These are phyloP conservation scores for Aegilops umbellulata DNA, from an alignment of 176 grass and related monocot genomes.

Conservation along the genomic window DNA sequence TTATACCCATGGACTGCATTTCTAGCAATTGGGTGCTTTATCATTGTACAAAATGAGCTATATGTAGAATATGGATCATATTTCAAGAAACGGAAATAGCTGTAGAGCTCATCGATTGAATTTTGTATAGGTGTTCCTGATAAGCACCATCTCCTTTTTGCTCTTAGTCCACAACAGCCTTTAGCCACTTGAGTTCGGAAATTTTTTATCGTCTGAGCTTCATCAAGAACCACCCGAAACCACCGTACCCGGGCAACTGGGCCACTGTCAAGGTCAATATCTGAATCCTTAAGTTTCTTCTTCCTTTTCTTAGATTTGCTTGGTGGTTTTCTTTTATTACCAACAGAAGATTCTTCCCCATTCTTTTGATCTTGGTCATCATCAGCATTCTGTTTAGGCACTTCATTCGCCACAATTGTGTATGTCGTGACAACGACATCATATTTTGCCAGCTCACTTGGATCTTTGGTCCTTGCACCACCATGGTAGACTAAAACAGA, in stretches of 20 bases:
- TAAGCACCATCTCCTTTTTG: conserved; percentile 97
- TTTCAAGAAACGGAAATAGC: conserved; percentile 98
- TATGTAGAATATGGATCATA: conserved; percentile 84
- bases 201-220: conserved; percentile 99
- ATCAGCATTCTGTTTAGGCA: conserved; percentile 84
- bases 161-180: conserved; percentile 91
- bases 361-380: conserved; percentile 74
- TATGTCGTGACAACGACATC: conserved; percentile 97
- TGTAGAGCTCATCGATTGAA: conserved; percentile 93
- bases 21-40: conserved; percentile 89
- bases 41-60: conserved; percentile 75
- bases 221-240: conserved; percentile 97
- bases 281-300: conserved; percentile 61
- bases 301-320: conserved; percentile 72
- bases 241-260: conserved; percentile 88
- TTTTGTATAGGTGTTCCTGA: conserved; percentile 99
- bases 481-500: conserved; percentile 96
- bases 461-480: conserved; percentile 86
- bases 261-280: conserved; percentile 67
- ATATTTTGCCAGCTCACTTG: conserved; percentile 78
- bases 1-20: conserved; percentile 73
- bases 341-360: conserved; percentile 60
- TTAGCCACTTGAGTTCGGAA: conserved; percentile 82
- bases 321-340: conserved; percentile 69
- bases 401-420: conserved; percentile 95